These are phyloP conservation scores for Celoporthe dispersa DNA, from an alignment of 2,329 filamentous ascomycete genomes.

Conservation along the genomic window DNA sequence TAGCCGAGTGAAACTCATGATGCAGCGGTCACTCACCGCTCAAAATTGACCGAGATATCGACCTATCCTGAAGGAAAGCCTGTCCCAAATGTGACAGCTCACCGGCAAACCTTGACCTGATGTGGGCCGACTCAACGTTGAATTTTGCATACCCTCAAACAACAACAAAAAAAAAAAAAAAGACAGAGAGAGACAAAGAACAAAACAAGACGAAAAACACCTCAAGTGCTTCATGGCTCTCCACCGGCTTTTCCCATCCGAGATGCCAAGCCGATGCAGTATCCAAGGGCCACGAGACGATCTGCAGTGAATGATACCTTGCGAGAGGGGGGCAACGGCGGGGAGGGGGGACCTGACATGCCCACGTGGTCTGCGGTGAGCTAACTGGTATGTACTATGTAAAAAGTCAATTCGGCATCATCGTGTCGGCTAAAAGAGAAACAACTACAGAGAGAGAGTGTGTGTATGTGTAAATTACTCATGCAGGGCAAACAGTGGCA, in stretches of 20 bases:
- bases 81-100: not conserved
- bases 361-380: not conserved
- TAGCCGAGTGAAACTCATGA: not conserved
- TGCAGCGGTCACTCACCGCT: not conserved
- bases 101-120: not conserved
- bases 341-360: not conserved
- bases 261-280: not conserved
- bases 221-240: not conserved
- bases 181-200: not conserved
- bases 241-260: not conserved
- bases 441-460: too few relatives aligned
- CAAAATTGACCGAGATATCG: not conserved
- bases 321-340: not conserved
- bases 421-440: not conserved
- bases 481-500: too few relatives aligned
- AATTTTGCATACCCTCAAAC: not conserved
- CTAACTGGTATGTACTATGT: not conserved
- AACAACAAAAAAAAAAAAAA: too few relatives aligned
- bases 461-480: too few relatives aligned
- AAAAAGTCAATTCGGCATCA: not conserved
- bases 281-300: not conserved
- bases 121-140: not conserved
- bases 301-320: constrained; percentile 4
- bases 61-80: not conserved
- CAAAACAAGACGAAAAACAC: not conserved